Percentiles rank a stretch among this genome's conserved stretches.
phyloP scores from a whole-genome alignment of 495 filamentous ascomycete species.

The Daldinia loculata region DNA sequence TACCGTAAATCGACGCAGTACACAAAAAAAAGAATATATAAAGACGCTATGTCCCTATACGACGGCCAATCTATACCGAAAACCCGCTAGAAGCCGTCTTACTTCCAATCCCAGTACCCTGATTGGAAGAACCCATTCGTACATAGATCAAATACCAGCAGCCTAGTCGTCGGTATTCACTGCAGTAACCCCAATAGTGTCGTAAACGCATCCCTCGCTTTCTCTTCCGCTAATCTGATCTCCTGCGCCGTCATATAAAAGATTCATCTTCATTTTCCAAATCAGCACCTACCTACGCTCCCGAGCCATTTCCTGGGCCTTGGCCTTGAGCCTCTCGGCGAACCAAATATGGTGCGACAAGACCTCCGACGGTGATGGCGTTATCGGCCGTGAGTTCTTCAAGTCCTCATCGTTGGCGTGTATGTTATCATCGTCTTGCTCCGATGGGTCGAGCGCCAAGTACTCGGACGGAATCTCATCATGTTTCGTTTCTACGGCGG shows the following conservation, averaged over 20 bases:
- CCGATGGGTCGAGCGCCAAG: neutral
- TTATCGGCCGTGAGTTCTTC: too few relatives aligned
- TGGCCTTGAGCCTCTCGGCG: neutral
- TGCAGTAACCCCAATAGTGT: neutral
- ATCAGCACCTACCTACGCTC: too few relatives aligned
- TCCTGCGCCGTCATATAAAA: neutral
- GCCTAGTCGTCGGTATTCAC: neutral
- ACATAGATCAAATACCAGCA: neutral
- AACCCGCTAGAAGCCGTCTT: neutral
- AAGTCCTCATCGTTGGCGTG: too few relatives aligned
- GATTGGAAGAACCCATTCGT: neutral
- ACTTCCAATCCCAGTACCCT: neutral
- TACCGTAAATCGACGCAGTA: neutral
- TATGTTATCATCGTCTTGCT: neutral
- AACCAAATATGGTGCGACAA: neutral
- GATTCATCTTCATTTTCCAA: too few relatives aligned
- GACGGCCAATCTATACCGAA: neutral
- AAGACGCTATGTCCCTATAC: neutral
- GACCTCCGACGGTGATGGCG: too few relatives aligned
- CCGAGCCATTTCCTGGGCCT: neutral
- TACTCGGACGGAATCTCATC: neutral
- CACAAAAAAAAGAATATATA: too few relatives aligned
- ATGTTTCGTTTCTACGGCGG: neutral
- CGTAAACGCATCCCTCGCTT: neutral
- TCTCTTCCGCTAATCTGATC: neutral